Base-by-base conservation (phyloP, 805 yeast genomes). In the Ogataea pini region DNA sequence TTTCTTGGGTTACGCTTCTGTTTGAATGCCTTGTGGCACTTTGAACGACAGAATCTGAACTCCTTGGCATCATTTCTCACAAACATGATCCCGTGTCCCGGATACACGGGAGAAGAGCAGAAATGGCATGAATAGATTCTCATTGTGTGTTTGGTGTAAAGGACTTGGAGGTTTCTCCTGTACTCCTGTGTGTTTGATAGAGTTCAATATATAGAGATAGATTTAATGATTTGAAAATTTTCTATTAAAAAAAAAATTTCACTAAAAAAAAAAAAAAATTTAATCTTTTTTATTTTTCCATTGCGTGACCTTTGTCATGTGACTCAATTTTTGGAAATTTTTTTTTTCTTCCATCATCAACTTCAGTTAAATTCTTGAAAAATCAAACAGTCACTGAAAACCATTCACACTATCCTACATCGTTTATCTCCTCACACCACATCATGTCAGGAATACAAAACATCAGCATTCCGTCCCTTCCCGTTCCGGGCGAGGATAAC, bases 1-100 rank as follows among this genome's bases (percentile, higher is more conserved):
- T 94, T 94, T 75, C 99, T 85, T 61, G 99, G 99, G 76, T 94
- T 94, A 72, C 99, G 85, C 78, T 96, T 90, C 76, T 90, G 95
- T 70, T 94, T 94, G 83, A 94, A 94, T 47, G 90, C 86, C 69
- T 91, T 89, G 74, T 94, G 99, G 75, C 99, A 94, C 69, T 94
- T 94, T 52, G 98, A 90, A 68, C 97, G 89, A 59, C 99, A 94
- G 75, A 94, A 94, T 62, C 96, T 79, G 70, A 94, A 94, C 72
- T 90, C 98, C 68, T 94, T 94, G 57, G 98, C 96, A 65, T 94
- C 99, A 69, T 94, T 94, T 72, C 99, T 85, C 54, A 94, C 98
- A 72, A 91, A 94, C 89, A 89, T 87, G 65, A 94, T 90, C 54
- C 99, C 99, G 64, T 90, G 96, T 46, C 89, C 87, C 29, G 91